Conservation (phyloP, 1,284 basidiomycete genomes). For the Fomitopsis betulina region DNA sequence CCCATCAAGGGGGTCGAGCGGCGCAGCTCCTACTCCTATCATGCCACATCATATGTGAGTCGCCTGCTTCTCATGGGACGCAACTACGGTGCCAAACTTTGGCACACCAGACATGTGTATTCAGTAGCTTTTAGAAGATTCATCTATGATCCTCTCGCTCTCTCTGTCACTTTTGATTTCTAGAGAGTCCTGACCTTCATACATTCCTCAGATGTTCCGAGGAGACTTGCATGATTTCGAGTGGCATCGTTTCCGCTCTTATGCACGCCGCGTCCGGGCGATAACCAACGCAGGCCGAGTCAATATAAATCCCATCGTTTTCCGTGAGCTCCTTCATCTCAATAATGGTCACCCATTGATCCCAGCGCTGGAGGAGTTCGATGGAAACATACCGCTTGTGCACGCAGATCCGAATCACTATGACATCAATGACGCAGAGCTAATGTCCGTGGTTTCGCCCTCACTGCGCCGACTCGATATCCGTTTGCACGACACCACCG, state of each 20-base stretch:
- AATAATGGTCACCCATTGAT: neutral
- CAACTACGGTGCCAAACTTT: too few relatives aligned
- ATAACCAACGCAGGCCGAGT: neutral
- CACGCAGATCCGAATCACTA: neutral
- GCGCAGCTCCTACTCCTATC: neutral
- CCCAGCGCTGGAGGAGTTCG: neutral
- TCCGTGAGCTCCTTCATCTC: neutral
- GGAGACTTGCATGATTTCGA: neutral
- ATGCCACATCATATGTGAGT: neutral
- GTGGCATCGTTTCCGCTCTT: neutral
- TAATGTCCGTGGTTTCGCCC: neutral
- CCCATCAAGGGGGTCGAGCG: neutral
- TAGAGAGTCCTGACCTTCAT: neutral
- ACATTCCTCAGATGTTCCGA: neutral
- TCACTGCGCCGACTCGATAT: neutral
- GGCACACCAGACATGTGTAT: too few relatives aligned
- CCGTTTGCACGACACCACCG: conserved; percentile 1
- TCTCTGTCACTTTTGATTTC: neutral
- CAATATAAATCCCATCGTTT: neutral
- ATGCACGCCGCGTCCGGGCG: neutral
- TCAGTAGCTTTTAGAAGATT: too few relatives aligned
- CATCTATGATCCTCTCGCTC: too few relatives aligned
- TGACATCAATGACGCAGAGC: conserved; percentile 1
- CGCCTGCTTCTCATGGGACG: too few relatives aligned
- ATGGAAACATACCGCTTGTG: neutral